A percentile compares a stretch with the other conserved stretches of the same genome.
Evolutionary conservation across 2,329 filamentous ascomycete genomes (phyloP).

Genomic region (Juglanconis juglandina): DNA sequence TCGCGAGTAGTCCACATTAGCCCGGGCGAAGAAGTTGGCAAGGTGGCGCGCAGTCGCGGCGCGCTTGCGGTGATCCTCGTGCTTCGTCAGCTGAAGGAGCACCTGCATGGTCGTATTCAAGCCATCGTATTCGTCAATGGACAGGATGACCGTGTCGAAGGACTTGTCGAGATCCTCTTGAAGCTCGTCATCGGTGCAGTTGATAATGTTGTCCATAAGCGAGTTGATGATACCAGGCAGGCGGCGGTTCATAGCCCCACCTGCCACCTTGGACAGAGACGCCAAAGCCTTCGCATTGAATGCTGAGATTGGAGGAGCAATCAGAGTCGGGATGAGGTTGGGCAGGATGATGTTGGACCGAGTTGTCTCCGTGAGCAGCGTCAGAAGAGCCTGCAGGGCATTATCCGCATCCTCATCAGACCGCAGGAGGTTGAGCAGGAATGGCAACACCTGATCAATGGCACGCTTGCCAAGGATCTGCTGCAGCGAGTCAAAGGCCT

Average conservation of each 20-base stretch:
- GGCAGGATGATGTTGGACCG: slow-evolving; percentile 95
- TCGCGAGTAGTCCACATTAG: slow-evolving; percentile 84
- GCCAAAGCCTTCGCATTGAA: slow-evolving; percentile 96
- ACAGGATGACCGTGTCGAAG: slow-evolving; percentile 85
- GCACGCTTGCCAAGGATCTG: slow-evolving; percentile 90
- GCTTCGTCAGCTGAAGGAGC: slow-evolving; percentile 80
- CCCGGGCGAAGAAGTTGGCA: slow-evolving; percentile 77
- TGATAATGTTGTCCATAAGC: slow-evolving; percentile 88
- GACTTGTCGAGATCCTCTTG: slow-evolving; percentile 70
- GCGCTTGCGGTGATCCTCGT: slow-evolving; percentile 85
- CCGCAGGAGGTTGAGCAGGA: slow-evolving; percentile 84
- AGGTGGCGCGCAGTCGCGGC: slow-evolving; percentile 75
- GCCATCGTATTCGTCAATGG: slow-evolving; percentile 93
- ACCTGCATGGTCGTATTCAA: slow-evolving; percentile 95
- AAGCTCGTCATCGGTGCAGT: slow-evolving; percentile 70
- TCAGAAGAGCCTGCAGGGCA: slow-evolving; percentile 86
- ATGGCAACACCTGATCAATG: slow-evolving; percentile 91
- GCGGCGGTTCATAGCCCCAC: slow-evolving; percentile 83
- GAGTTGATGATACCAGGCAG: slow-evolving; percentile 88
- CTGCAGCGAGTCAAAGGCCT: slow-evolving; percentile 94
- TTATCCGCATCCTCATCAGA: slow-evolving; percentile 86
- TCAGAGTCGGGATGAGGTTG: slow-evolving; percentile 89
- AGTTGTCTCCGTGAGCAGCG: slow-evolving; percentile 87
- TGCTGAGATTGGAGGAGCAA: slow-evolving; percentile 81
- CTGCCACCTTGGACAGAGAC: slow-evolving; percentile 87